Percentiles rank a stretch among this genome's conserved stretches.
These are phyloP conservation scores for Penicillium simplicissimum DNA, from an alignment of 495 filamentous ascomycete genomes.

Conservation along the genomic window DNA sequence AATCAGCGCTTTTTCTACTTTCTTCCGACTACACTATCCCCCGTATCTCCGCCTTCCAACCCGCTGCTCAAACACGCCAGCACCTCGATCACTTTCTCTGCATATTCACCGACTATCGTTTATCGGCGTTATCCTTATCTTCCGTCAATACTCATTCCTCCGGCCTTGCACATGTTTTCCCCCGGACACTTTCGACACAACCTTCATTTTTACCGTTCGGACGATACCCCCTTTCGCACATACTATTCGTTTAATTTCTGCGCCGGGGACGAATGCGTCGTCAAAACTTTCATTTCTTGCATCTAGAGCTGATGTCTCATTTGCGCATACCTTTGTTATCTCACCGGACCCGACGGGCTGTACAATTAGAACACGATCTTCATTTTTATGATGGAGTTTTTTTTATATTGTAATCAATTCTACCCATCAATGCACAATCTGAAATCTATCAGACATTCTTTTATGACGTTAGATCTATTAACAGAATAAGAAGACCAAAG, in stretches of 20 bases:
- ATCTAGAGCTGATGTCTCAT: constrained; percentile 23
- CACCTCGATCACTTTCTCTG: not conserved
- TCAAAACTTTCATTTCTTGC: constrained; percentile 10
- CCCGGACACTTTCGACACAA: constrained; percentile 2
- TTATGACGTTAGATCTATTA: not conserved
- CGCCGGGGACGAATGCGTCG: constrained; percentile 2
- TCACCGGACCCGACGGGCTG: not conserved
- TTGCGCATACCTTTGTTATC: not conserved
- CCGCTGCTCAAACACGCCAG: not conserved
- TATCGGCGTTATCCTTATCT: constrained; percentile 3
- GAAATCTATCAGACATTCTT: not conserved
- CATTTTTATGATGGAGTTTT: not conserved
- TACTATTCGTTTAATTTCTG: constrained; percentile 15
- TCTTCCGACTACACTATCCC: not conserved
- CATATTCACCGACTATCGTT: constrained; percentile 2
- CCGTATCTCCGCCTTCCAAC: not conserved
- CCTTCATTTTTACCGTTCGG: not conserved
- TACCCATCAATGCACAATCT: not conserved
- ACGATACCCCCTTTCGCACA: constrained; percentile 13
- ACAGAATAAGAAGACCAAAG: not conserved
- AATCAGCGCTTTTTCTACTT: not conserved
- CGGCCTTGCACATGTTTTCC: constrained; percentile 1
- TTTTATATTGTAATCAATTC: not conserved
- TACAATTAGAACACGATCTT: constrained; percentile 3
- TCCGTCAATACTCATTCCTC: constrained; percentile 12